Percentiles rank a stretch among this genome's conserved stretches.
Conservation (phyloP, 2,329 filamentous ascomycete genomes). For the Macrophomina tecta region DNA sequence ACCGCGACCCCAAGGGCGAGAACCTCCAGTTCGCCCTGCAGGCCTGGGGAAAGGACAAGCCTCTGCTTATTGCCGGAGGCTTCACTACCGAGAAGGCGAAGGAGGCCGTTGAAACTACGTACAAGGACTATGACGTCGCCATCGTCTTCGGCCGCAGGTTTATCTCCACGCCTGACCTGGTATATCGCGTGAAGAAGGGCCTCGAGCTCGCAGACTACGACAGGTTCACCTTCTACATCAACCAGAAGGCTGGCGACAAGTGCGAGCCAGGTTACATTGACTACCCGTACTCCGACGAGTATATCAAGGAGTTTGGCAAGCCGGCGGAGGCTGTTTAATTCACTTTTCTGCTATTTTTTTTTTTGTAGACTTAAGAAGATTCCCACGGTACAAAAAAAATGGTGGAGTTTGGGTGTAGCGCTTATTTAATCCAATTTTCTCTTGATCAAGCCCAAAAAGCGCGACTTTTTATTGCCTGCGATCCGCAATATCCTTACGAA, state of each 20-base stretch:
- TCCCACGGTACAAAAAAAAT: background rate
- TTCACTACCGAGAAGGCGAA: constrained; percentile 48
- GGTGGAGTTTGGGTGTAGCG: background rate
- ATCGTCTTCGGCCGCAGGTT: constrained; percentile 59
- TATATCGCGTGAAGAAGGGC: constrained; percentile 52
- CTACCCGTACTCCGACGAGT: constrained; percentile 49
- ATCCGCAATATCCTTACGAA: too few species aligned
- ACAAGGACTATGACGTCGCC: constrained; percentile 51
- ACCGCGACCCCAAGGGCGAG: constrained; percentile 35
- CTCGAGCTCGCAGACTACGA: constrained; percentile 53
- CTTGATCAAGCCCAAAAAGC: too few species aligned
- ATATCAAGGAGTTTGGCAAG: constrained; percentile 29
- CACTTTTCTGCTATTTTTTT: background rate
- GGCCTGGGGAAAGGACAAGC: constrained; percentile 34
- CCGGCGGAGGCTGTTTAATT: constrained; percentile 14
- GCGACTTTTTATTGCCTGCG: too few species aligned
- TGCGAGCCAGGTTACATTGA: constrained; percentile 47
- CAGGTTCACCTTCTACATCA: constrained; percentile 53
- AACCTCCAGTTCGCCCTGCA: constrained; percentile 36
- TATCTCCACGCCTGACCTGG: constrained; percentile 57
- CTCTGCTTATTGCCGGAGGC: constrained; percentile 51
- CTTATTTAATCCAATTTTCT: too few species aligned
- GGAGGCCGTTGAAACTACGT: constrained; percentile 46
- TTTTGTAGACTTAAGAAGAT: background rate
- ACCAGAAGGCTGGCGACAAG: constrained; percentile 26